These are phyloP conservation scores for Rhizopogon roseolus DNA, from an alignment of 768 basidiomycete species.

Conservation along the genomic window DNA sequence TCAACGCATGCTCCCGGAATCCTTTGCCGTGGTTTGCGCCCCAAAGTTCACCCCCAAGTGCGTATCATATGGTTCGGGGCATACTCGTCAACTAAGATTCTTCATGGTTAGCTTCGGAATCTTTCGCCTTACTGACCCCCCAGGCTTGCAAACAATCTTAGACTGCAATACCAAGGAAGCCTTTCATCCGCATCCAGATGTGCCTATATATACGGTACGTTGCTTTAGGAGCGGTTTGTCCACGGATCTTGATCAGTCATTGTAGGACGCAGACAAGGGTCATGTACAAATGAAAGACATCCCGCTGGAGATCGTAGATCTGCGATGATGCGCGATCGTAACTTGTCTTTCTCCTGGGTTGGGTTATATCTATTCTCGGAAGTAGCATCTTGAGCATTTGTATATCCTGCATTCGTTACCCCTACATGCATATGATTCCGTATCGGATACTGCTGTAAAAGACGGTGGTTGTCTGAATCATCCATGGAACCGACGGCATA, in stretches of 20 bases:
- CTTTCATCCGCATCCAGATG: conserved; percentile 83
- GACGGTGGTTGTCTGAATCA: conserved; percentile 43
- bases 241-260: background rate
- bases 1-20: conserved; percentile 86
- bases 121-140: conserved; percentile 86
- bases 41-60: conserved; percentile 75
- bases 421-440: background rate
- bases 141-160: conserved; percentile 69
- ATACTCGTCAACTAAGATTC: background rate
- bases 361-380: background rate
- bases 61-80: conserved; percentile 18
- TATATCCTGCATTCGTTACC: background rate
- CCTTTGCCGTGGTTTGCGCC: conserved; percentile 90
- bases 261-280: conserved; percentile 77
- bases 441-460: conserved; percentile 17
- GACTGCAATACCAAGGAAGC: conserved; percentile 66
- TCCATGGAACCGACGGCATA: conserved; percentile 31
- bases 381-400: background rate
- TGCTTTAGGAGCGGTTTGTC: background rate
- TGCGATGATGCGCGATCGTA: conserved; percentile 37
- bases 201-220: conserved; percentile 83
- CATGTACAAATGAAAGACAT: conserved; percentile 78
- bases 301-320: conserved; percentile 78
- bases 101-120: conserved; percentile 58
- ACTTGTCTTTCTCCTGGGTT: no score